Percentiles rank a stretch among this genome's conserved stretches.
Evolutionary conservation across 495 filamentous ascomycete genomes (phyloP).

Genomic region (Schizothecium vesticola): DNA sequence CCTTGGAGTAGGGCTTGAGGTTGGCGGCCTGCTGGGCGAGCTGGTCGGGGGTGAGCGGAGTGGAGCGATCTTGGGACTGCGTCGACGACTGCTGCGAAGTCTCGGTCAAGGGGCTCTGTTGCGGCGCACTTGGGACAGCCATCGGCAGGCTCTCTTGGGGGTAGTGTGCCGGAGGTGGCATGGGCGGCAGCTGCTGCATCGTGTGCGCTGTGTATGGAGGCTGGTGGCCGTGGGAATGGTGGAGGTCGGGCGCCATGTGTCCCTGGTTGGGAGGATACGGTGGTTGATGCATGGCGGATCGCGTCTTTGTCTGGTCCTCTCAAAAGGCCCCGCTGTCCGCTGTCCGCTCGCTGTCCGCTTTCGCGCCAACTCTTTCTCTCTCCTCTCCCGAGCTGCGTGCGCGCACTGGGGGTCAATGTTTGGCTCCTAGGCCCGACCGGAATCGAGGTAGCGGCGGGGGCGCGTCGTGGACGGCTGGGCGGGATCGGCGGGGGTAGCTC

Average conservation of each 20-base stretch:
- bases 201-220: constrained; percentile 23
- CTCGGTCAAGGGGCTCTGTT: constrained; percentile 15
- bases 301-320: background rate
- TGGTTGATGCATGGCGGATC: constrained; percentile 8
- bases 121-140: constrained; percentile 17
- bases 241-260: constrained; percentile 10
- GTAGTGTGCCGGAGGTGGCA: constrained; percentile 25
- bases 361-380: background rate
- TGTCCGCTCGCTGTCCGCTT: background rate
- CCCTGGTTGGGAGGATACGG: background rate
- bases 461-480: background rate
- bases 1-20: constrained; percentile 26
- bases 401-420: background rate
- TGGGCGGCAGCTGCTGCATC: constrained; percentile 27
- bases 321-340: background rate
- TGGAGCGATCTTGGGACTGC: constrained; percentile 17
- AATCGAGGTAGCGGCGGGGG: background rate
- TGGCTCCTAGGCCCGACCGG: background rate
- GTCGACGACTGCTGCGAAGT: constrained; percentile 13
- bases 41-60: constrained; percentile 26
- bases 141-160: constrained; percentile 20
- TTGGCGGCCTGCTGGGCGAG: constrained; percentile 24
- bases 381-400: background rate
- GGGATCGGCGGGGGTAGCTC: background rate
- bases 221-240: constrained; percentile 11